Evolutionary conservation across 2,329 filamentous ascomycete genomes (phyloP), one percentile per base, ranked within the genome.

Genomic region (Boeremia lycopersici): DNA sequence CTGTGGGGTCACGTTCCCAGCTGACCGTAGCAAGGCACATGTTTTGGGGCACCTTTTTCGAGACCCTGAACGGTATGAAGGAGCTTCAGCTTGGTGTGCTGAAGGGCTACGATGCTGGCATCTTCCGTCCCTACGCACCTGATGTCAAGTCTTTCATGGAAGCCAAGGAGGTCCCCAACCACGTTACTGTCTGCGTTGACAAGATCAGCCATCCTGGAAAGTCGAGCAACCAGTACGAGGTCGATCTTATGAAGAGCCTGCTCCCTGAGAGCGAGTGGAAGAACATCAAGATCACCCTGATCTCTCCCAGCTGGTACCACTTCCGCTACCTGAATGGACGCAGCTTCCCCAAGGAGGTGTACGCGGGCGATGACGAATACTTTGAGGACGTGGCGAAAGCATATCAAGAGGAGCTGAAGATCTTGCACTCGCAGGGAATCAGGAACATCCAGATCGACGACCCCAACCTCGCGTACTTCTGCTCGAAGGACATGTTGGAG

Each of bases 301-400:
- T 86, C 15, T 84, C 86, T 4, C 86, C 86, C 2, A 84, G 84
- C 70, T 89, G 86, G 82, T 89, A 89, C 70, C 87, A 91, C 73
- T 79, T 88, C 67, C 81, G 86, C 44, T 85, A 86, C 69, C 81
- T 83, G 72, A 80, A 84, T 56, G 77, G 76, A 28, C 76, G 74
- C 48, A 75, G 75, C n/a, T 81, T 77, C 54, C 71, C 76, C 9
- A 73, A 77, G 58, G 77, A 77, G 5, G 75, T 78, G 6, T 81
- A 81, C 55, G 67, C 68, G 11, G 78, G 71, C 44, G 78, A 81
- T 46, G 76, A 78, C 34, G 78, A 80, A 54, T 81, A 80, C 59
- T 80, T 80, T 46, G 74, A 69, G 33, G 78, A 80, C 49, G 71
- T 81, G 13, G 77, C 78, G 17, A 76, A 76, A 55, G 77, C 77